Base-by-base conservation (phyloP, 495 filamentous ascomycete species). In the Hyaloscypha finlandica region DNA sequence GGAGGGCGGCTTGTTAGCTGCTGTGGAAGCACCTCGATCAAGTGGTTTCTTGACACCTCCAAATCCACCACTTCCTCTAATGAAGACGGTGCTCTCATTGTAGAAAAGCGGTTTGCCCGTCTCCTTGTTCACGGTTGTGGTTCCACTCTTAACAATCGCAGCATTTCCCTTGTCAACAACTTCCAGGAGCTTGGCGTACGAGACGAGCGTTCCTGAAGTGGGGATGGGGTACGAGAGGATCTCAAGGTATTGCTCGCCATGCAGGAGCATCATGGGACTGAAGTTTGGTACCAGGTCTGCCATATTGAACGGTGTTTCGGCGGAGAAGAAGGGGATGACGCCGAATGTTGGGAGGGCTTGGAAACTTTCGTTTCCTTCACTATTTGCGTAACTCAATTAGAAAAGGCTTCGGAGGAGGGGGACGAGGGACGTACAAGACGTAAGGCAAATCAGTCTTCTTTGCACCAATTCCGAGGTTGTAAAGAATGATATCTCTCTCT, bases 191-290 rank as follows among this genome's bases (percentile, higher is more conserved):
- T 90, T 90, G 61, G 89, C 90, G 79, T 89, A 90, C 69, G 90
- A 93, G 75, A 93, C 77, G 45, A 96, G 89, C 48, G 87, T 90
- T 57, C 85, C 92, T 57, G 88, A 84, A 59, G 95, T 98, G 35
- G 96, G 95, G 77, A 99, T 93, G 58, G 96, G 95, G 82, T 87
- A 97, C 78, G 94, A 92, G 76, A 89, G 89, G 76, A 99, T 86
- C 78, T 98, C 96, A 70, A 98, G 92, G 84, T 94, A 99, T 81
- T 99, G 95, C 81, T 99, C 95, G 73, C 95, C 95, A 83, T 99
- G 95, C 22, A 99, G 89, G 59, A 99, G 88, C 94, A 98, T 97
- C 96, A 97, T 99, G 69, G 94, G 94, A 6, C 86, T 91, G 85
- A 96, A 99, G 81, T 98, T 92, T 74, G 93, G 92, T 52, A 98